These are phyloP conservation scores for Vanilla planifolia DNA, from an alignment of 106 monocot species.

Conservation along the genomic window DNA sequence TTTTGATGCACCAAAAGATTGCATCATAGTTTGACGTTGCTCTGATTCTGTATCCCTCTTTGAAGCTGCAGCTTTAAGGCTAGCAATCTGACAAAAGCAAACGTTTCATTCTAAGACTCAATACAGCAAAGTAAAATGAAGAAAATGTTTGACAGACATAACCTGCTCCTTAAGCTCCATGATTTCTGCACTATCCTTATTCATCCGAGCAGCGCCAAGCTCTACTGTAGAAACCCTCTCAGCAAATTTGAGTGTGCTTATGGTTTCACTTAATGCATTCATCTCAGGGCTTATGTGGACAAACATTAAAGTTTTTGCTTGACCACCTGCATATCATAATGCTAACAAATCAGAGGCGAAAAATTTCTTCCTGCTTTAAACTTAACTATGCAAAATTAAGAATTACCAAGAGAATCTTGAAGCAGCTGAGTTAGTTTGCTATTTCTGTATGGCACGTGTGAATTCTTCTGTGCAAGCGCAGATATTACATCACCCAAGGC, in stretches of 20 bases:
- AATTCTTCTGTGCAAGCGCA: constrained; percentile 48
- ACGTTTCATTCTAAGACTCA: background rate
- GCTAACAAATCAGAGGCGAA: too few species aligned
- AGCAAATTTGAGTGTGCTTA: constrained; percentile 58
- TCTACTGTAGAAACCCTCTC: constrained; percentile 50
- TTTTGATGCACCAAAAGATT: constrained; percentile 21
- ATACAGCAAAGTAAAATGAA: background rate
- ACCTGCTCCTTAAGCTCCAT: constrained; percentile 56
- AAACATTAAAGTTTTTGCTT: constrained; percentile 64
- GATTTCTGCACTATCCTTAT: constrained; percentile 40
- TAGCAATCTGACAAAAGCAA: constrained; percentile 30
- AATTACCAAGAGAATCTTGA: constrained; percentile 54
- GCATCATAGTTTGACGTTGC: constrained; percentile 6
- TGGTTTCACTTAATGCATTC: constrained; percentile 40
- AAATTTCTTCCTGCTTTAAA: background rate
- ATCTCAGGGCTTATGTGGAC: constrained; percentile 54
- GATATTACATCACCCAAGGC: constrained; percentile 57
- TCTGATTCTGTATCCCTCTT: constrained; percentile 26
- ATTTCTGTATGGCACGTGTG: constrained; percentile 56
- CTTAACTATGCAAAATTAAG: background rate
- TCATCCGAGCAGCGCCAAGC: constrained; percentile 37
- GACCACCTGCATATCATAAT: constrained; percentile 27
- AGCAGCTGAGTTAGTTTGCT: constrained; percentile 61
- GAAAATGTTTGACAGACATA: background rate
- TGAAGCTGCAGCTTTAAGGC: constrained; percentile 37